Percentiles rank a stretch among this genome's conserved stretches.
These are phyloP conservation scores for Hyaloscypha hepaticicola DNA, from an alignment of 495 filamentous ascomycete genomes.

Conservation along the genomic window DNA sequence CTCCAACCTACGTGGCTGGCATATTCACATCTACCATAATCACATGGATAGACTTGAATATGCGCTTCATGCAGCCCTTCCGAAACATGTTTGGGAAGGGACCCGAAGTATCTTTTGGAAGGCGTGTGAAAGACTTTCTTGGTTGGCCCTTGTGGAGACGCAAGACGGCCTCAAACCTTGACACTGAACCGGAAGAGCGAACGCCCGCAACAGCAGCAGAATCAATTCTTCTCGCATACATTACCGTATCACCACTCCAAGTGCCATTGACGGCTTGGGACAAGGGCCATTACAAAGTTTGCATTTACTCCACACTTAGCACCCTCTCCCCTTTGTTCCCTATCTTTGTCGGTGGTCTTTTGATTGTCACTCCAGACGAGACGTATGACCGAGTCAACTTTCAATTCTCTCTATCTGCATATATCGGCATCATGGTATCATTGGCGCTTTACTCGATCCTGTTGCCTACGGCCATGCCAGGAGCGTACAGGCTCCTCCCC, in stretches of 20 bases:
- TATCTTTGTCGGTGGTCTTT: slow-evolving; percentile 13
- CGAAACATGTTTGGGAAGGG: slow-evolving; percentile 1
- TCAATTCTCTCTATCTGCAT: slow-evolving; percentile 2
- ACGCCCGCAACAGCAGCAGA: neutral
- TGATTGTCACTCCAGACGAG: neutral
- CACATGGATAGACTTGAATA: slow-evolving; percentile 5
- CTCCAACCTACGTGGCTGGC: slow-evolving; percentile 10
- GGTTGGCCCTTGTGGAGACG: slow-evolving; percentile 3
- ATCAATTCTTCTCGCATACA: slow-evolving; percentile 9
- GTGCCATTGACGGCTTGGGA: slow-evolving; percentile 11
- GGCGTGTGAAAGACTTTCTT: neutral
- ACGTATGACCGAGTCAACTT: slow-evolving; percentile 12
- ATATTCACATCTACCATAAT: slow-evolving; percentile 10
- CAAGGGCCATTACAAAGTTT: slow-evolving; percentile 3
- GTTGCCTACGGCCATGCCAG: slow-evolving; percentile 2
- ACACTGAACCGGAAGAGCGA: neutral
- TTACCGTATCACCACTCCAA: slow-evolving; percentile 3
- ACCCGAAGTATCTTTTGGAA: neutral
- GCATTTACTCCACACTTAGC: slow-evolving; percentile 9
- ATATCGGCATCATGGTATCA: slow-evolving; percentile 11
- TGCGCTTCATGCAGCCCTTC: slow-evolving; percentile 11
- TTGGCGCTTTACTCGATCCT: slow-evolving; percentile 1
- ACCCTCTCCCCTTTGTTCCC: slow-evolving; percentile 2
- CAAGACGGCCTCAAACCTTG: neutral
- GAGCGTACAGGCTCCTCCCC: slow-evolving; percentile 1